phyloP scores from a whole-genome alignment of 768 basidiomycete genomes.

The Mycena vitilis region DNA sequence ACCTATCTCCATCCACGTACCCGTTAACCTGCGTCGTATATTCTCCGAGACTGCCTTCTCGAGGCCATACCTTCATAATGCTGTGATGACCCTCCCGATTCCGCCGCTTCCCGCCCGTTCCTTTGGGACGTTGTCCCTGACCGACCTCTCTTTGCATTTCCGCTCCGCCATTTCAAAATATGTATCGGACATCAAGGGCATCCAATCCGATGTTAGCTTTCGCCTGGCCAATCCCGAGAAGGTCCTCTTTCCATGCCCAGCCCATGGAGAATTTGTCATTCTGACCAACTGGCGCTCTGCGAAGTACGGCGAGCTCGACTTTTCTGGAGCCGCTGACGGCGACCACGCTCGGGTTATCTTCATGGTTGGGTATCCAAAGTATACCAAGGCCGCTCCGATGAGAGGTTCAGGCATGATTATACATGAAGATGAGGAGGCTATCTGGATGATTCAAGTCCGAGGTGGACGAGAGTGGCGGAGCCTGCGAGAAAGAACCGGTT shows the following conservation, averaged over 20 bases:
- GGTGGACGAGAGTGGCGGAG: constrained; percentile 10
- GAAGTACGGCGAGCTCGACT: constrained; percentile 17
- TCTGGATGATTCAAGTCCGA: constrained; percentile 14
- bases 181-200: constrained; percentile 5
- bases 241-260: constrained; percentile 15
- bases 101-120: constrained; percentile 15
- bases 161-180: constrained; percentile 20
- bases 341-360: neutral
- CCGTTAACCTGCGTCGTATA: constrained; percentile 10
- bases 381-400: neutral
- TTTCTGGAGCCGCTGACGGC: constrained; percentile 14
- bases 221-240: constrained; percentile 11
- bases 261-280: neutral
- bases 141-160: constrained; percentile 10
- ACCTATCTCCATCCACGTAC: constrained; percentile 9
- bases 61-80: constrained; percentile 18
- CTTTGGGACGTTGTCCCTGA: neutral
- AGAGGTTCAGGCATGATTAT: constrained; percentile 2
- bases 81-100: constrained; percentile 7
- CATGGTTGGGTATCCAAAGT: neutral
- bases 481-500: too few species aligned
- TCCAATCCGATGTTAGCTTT: neutral
- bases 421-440: constrained; percentile 7
- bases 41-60: constrained; percentile 1
- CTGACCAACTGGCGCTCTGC: constrained; percentile 18